These are phyloP conservation scores for Backusella parvicylindrica DNA, from an alignment of 192 early-diverging fungal species.

Conservation along the genomic window DNA sequence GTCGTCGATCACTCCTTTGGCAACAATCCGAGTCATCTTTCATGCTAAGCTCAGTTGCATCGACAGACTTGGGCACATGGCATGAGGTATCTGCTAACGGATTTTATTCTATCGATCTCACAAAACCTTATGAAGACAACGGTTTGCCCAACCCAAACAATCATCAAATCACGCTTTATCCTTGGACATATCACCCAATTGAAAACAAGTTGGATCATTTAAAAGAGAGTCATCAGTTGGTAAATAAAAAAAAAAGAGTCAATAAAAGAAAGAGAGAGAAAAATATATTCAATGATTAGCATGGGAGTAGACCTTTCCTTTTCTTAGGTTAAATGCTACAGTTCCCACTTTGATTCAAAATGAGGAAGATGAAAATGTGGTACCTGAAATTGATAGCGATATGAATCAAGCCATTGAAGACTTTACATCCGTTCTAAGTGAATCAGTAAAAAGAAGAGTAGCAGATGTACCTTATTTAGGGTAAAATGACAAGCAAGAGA, in stretches of 20 bases:
- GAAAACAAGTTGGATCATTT: background rate
- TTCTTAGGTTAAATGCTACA: constrained; percentile 38
- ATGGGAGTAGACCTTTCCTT: constrained; percentile 37
- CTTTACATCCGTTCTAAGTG: constrained; percentile 37
- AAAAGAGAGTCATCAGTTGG: background rate
- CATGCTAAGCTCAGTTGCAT: constrained; percentile 48
- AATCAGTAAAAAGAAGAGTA: constrained; percentile 45
- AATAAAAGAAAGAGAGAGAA: background rate
- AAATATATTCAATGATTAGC: background rate
- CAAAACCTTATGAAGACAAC: constrained; percentile 14
- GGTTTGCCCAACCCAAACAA: background rate
- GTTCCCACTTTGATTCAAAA: constrained; percentile 31
- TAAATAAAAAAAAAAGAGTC: background rate
- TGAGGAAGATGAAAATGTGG: constrained; percentile 5
- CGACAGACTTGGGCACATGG: constrained; percentile 33
- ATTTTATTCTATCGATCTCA: constrained; percentile 67
- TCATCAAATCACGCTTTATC: background rate
- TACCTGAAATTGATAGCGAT: constrained; percentile 30
- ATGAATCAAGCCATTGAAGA: constrained; percentile 40
- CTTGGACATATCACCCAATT: background rate
- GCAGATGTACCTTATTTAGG: constrained; percentile 45
- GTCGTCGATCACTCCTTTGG: constrained; percentile 78
- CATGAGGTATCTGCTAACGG: constrained; percentile 77
- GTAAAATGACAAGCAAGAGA: constrained; percentile 19
- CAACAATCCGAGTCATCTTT: constrained; percentile 34